Evolutionary conservation across 805 yeast species (phyloP), one percentile per base, ranked within the genome.

Genomic region (Brettanomyces nanus): DNA sequence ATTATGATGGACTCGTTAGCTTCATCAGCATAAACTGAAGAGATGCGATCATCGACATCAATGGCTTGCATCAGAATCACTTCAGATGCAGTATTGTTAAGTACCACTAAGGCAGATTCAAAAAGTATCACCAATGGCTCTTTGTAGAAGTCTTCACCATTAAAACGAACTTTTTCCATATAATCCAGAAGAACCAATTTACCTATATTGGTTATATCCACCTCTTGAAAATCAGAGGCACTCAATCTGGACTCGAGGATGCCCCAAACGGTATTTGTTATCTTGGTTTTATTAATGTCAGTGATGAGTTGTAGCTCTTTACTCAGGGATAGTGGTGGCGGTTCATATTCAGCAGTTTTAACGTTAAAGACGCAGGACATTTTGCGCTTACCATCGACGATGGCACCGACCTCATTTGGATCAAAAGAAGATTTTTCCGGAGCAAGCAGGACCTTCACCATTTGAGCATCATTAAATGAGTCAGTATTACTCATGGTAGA

Each of bases 361-460:
- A 57, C 22, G 34, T 49, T 52, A 6, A 52, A 11, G 5, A 54
- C 52, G 36, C 54, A 48, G 10, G 49, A 42, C 3, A 57, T 37
- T n/a, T 52, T 49, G 28, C 47, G 19, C 20, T 30, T 30, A 4
- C 18, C 6, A 4, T 23, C 6, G 45, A 14, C 46, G 28, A n/a
- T 33, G 14, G 14, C 31, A 29, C 18, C 43, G 9, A 31, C 43
- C 20, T 44, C 41, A 2, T 43, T 35, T 4, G 49, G 36, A 4
- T 41, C 35, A 21, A 55, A 41, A n/a, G 49, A 47, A 3, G 56
- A 45, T 19, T 38, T 39, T 30, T 56, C 59, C 1, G 62, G 59
- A 4, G 49, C 42, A 13, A 57, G 37, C 5, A 43, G 41, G n/a
- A 50, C 36, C 29, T 51, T 50, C 6, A 47, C 51, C n/a, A 47